Conservation (phyloP, 176 grass and related monocot genomes). For the Zea mays region Zm-B73-REFERENCE-NAM-5.0 NC_050105.1:34117001-34117500, state of each 20-base stretch:
- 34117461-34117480: neutral
- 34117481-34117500: neutral
- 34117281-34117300: slow-evolving; percentile 86
- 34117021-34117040: too few species aligned
- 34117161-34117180: slow-evolving; percentile 1
- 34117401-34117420: slow-evolving; percentile 6
- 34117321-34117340: slow-evolving; percentile 41
- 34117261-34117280: slow-evolving; percentile 98
- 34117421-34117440: neutral
- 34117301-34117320: slow-evolving; percentile 99
- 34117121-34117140: neutral
- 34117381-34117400: neutral
- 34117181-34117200: neutral
- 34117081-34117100: too few species aligned
- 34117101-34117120: neutral
- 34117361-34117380: slow-evolving; percentile 12
- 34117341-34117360: neutral
- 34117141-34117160: neutral
- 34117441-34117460: neutral
- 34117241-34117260: slow-evolving; percentile 85
- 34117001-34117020: too few species aligned
- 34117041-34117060: too few species aligned
- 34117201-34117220: slow-evolving; percentile 5
- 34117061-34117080: too few species aligned
- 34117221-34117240: slow-evolving; percentile 64